A percentile compares a stretch with the other conserved stretches of the same genome.
Evolutionary conservation across 2,329 filamentous ascomycete species (phyloP).

Genomic region (Coniochaeta ligniaria): DNA sequence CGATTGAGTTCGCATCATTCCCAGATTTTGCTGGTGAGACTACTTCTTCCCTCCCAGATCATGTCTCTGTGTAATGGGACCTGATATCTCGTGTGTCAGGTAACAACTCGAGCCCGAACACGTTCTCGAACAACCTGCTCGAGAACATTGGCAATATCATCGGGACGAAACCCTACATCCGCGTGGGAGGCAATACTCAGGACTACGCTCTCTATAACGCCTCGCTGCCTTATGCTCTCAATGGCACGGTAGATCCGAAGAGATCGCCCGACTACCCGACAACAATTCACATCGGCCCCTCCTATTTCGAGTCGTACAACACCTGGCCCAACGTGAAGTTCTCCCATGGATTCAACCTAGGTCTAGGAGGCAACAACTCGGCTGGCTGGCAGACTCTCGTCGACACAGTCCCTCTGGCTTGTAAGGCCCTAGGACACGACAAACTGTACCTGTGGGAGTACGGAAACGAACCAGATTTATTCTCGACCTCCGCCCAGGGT

Average conservation of each 20-base stretch:
- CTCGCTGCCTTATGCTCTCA: constrained; percentile 38
- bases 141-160: constrained; percentile 46
- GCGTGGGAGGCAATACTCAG: constrained; percentile 62
- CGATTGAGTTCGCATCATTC: constrained; percentile 32
- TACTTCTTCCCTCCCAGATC: constrained; percentile 13
- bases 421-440: constrained; percentile 43
- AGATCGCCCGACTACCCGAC: constrained; percentile 53
- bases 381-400: constrained; percentile 43
- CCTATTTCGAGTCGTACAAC: constrained; percentile 55
- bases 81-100: constrained; percentile 40
- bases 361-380: constrained; percentile 41
- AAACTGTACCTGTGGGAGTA: constrained; percentile 53
- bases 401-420: constrained; percentile 48
- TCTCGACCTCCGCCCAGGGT: constrained; percentile 41
- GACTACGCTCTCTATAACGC: constrained; percentile 56
- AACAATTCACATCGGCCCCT: constrained; percentile 51
- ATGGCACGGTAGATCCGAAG: constrained; percentile 42
- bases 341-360: constrained; percentile 56
- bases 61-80: constrained; percentile 46
- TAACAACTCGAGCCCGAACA: constrained; percentile 47
- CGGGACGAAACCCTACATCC: constrained; percentile 51
- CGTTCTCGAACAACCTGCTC: constrained; percentile 52
- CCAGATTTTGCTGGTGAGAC: constrained; percentile 21
- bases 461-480: constrained; percentile 59
- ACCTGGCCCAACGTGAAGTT: constrained; percentile 50